Base-by-base conservation (phyloP, 176 grass and related monocot species). In the Areca catechu region DNA sequence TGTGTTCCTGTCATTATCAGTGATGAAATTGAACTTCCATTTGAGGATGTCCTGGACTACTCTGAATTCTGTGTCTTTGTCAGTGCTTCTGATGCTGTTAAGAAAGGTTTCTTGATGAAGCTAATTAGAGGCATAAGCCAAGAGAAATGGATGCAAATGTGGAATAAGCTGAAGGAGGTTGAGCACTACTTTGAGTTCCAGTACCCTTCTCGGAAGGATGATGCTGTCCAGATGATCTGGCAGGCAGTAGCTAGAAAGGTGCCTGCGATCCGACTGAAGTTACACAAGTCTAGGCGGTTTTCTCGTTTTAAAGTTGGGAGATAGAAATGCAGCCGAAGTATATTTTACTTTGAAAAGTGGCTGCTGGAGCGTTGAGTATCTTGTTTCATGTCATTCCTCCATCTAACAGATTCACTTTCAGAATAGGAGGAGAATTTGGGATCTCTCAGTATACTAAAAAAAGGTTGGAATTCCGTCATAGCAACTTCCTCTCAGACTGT, bases 141-240 rank as follows among this genome's bases (percentile, higher is more conserved):
- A 64, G 78, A 86, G 60, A 74, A 81, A 27, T 86, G 83, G 83
- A 71, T 65, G 16, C 15, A 0, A 58, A 86, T 77, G 83, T 86
- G 83, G 83, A 81, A 74, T 56, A 81, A 23, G 28, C 70, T 81
- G 22, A 86, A 77, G 70, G 65, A 81, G 76, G 78, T 86, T 48
- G 74, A 86, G 76, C 23, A 27, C n/a, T 57, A 86, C 56, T 86
- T 86, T 22, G 78, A 78, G 48, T 86, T 77, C 17, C 78, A 73
- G 21, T 78, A 81, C 28, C 83, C 83, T 4, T 86, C 83, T 66
- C 74, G 66, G 70, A 57, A 50, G 16, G 70, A 81, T 15, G 83
- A 86, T 57, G 83, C 83, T 43, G 83, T 86, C 22, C 83, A 86
- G 74, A 86, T 86, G 83, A 86, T 86, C 19, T 86, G 83, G 83